phyloP scores from a whole-genome alignment of 768 basidiomycete species.

The Mycena leptocephala region DNA sequence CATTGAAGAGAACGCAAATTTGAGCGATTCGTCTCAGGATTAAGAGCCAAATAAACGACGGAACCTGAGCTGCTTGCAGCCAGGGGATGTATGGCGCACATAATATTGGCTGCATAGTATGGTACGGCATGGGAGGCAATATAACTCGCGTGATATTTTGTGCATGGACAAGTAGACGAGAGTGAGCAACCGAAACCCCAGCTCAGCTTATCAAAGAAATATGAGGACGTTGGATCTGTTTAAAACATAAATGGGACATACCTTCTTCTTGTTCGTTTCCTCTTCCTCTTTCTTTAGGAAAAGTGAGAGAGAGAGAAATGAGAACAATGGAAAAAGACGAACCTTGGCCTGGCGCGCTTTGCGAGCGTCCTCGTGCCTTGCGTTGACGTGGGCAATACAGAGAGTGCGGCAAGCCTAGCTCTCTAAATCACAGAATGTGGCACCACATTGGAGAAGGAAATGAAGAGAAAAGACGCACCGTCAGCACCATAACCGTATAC shows the following conservation, averaged over 20 bases:
- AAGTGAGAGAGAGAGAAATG: constrained; percentile 1
- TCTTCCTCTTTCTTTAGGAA: constrained; percentile 85
- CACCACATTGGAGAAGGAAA: no score
- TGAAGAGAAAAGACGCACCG: no score
- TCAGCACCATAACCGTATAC: no score
- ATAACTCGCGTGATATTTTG: constrained; percentile 56
- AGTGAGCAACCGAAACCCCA: constrained; percentile 42
- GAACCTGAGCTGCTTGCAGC: no score
- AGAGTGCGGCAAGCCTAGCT: constrained; percentile 92
- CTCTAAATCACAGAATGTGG: no score
- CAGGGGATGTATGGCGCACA: constrained; percentile 23
- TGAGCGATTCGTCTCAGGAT: no score
- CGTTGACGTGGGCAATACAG: constrained; percentile 85
- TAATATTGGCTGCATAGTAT: constrained; percentile 55
- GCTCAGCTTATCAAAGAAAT: constrained; percentile 28
- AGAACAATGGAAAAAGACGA: constrained; percentile 49
- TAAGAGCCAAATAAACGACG: no score
- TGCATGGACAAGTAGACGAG: constrained; percentile 42
- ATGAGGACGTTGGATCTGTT: constrained; percentile 39
- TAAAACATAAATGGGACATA: constrained; percentile 56
- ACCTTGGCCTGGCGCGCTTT: constrained; percentile 91
- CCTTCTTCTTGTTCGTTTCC: constrained; percentile 93
- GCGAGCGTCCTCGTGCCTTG: constrained; percentile 90
- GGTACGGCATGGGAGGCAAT: constrained; percentile 51
- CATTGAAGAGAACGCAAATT: no score